phyloP scores from a whole-genome alignment of 495 filamentous ascomycete species.

The Hypoxylon fragiforme region DNA sequence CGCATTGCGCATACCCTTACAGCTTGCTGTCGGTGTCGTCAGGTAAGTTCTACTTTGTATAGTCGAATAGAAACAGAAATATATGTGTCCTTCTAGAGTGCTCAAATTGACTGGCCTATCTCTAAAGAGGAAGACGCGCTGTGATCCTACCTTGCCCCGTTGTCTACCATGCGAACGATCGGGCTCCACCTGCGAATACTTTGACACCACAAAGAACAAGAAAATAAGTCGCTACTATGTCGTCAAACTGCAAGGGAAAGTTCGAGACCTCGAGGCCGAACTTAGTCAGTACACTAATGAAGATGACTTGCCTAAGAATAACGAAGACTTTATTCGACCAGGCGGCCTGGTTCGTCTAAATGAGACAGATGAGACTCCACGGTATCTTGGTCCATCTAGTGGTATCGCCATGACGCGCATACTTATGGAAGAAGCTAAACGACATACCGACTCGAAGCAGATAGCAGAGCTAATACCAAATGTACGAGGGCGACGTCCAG shows the following conservation, averaged over 20 bases:
- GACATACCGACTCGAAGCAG: conserved; percentile 77
- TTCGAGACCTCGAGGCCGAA: conserved; percentile 75
- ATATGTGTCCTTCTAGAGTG: too few relatives aligned
- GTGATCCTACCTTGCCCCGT: conserved; percentile 85
- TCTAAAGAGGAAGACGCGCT: conserved; percentile 91
- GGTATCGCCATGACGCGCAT: conserved; percentile 91
- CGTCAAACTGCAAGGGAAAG: conserved; percentile 79
- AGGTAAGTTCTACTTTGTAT: conserved; percentile 58
- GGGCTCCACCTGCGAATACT: conserved; percentile 89
- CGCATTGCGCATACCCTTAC: conserved; percentile 82
- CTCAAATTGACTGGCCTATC: too few relatives aligned
- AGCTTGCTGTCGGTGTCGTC: conserved; percentile 82
- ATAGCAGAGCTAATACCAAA: conserved; percentile 88
- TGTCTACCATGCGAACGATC: conserved; percentile 92
- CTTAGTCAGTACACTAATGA: conserved; percentile 65
- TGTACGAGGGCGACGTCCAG: conserved; percentile 43
- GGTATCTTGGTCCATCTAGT: conserved; percentile 88
- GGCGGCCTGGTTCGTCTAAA: conserved; percentile 80
- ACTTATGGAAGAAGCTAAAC: conserved; percentile 93
- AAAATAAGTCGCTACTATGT: conserved; percentile 86
- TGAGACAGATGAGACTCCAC: conserved; percentile 76
- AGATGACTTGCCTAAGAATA: conserved; percentile 64
- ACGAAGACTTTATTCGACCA: conserved; percentile 79
- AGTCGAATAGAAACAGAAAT: conserved; percentile 1
- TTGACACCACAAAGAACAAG: conserved; percentile 76